phyloP scores from a whole-genome alignment of 2,329 filamentous ascomycete species.

The Fusarium sp. region DNA sequence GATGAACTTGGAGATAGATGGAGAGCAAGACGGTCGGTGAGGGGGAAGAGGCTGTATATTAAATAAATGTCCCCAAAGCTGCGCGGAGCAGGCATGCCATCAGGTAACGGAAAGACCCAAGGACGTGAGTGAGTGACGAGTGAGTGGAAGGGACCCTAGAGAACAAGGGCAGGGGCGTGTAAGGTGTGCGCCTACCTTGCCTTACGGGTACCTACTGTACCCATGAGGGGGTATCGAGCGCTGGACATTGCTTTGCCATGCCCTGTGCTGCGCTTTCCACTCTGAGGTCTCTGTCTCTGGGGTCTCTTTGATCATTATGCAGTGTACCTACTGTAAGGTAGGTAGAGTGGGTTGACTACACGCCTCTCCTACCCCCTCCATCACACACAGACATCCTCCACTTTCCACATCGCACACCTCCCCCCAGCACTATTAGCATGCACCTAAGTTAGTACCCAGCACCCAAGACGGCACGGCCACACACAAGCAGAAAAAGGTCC shows the following conservation, averaged over 20 bases:
- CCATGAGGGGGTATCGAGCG: slow-evolving; percentile 17
- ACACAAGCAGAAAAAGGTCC: slow-evolving; percentile 33
- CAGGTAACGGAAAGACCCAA: slow-evolving; percentile 12
- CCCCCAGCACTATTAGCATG: not conserved
- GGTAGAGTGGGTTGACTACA: not conserved
- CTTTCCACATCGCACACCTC: slow-evolving; percentile 11
- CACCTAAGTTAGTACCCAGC: not conserved
- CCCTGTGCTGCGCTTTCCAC: not conserved
- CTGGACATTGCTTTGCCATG: slow-evolving; percentile 9
- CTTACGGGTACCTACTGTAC: not conserved
- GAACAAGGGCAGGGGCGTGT: slow-evolving; percentile 8
- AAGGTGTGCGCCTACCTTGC: not conserved
- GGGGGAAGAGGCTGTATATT: slow-evolving; percentile 46
- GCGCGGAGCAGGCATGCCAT: slow-evolving; percentile 22
- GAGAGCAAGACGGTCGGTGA: slow-evolving; percentile 33
- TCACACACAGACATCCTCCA: slow-evolving; percentile 2
- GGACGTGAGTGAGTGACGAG: slow-evolving; percentile 27
- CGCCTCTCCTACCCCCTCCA: slow-evolving; percentile 7
- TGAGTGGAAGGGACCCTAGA: slow-evolving; percentile 13
- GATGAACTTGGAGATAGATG: slow-evolving; percentile 37
- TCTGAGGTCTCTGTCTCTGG: not conserved
- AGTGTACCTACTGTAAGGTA: no score
- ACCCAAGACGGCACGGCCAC: slow-evolving; percentile 28
- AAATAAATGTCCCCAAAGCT: slow-evolving; percentile 47
- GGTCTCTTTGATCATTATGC: slow-evolving; percentile 11